Percentiles rank a stretch among this genome's conserved stretches.
These are phyloP conservation scores for Verticillium nonalfalfae DNA, from an alignment of 2,329 filamentous ascomycete species.

Conservation along the genomic window DNA sequence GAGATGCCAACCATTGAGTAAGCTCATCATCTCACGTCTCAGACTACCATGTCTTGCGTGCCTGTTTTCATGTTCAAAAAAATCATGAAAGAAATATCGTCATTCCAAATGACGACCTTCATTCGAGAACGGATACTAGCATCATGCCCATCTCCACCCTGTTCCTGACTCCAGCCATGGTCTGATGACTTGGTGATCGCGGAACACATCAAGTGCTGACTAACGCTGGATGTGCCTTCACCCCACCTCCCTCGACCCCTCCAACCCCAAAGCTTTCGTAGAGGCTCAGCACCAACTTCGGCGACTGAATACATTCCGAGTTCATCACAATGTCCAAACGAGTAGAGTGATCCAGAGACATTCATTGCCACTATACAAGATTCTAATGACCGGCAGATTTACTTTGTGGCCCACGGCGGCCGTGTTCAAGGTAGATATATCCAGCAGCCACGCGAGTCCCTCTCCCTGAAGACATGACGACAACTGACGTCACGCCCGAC, in stretches of 20 bases:
- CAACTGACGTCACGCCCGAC: conserved; percentile 17
- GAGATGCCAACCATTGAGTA: no score
- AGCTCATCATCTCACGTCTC: no score
- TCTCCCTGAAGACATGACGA: not conserved
- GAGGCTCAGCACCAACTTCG: not conserved
- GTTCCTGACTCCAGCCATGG: no score
- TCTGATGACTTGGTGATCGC: no score
- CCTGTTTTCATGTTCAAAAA: no score
- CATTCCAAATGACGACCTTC: no score
- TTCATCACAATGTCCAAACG: conserved; percentile 24
- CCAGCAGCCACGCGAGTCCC: not conserved
- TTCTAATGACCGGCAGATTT: conserved; percentile 33
- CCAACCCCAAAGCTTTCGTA: not conserved
- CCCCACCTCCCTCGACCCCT: not conserved
- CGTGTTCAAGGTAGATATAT: conserved; percentile 55
- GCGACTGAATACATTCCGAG: not conserved
- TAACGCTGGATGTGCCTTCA: not conserved
- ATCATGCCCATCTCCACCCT: no score
- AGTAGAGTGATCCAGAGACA: conserved; percentile 13
- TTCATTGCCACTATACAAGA: no score
- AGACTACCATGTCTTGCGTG: no score
- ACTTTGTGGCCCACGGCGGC: conserved; percentile 59
- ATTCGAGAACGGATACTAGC: no score
- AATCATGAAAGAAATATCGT: no score
- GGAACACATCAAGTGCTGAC: not conserved